These are phyloP conservation scores for Axilococcus clingmanii DNA, from an alignment of 139 green algal species.

Conservation along the genomic window DNA sequence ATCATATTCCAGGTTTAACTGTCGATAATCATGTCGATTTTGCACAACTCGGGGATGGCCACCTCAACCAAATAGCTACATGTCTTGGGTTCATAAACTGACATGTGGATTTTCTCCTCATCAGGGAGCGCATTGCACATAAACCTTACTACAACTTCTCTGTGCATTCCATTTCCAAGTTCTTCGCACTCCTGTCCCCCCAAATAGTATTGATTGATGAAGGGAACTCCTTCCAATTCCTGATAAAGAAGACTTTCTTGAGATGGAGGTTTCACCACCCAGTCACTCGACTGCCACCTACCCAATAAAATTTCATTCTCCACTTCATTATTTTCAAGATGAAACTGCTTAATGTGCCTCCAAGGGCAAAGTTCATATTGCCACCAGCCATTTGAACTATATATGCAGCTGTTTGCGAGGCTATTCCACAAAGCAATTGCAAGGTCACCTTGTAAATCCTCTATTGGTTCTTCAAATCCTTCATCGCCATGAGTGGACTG, in stretches of 20 bases:
- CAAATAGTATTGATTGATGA: not conserved
- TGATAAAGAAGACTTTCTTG: not conserved
- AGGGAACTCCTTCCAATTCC: not conserved
- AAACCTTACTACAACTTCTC: constrained; percentile 1
- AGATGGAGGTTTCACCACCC: not conserved
- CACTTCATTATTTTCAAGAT: not conserved
- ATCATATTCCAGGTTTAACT: not conserved
- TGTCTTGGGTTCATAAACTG: not conserved
- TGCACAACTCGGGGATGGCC: constrained; percentile 6
- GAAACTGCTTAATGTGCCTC: not conserved
- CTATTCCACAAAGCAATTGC: not conserved
- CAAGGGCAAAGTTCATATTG: constrained; percentile 9
- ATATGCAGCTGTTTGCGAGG: constrained; percentile 1
- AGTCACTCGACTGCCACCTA: not conserved
- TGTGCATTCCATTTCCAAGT: not conserved
- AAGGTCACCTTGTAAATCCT: too few relatives aligned
- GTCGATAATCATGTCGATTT: not conserved
- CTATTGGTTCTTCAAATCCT: too few relatives aligned
- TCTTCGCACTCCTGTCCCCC: constrained; percentile 1
- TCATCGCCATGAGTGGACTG: too few relatives aligned
- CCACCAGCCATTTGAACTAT: constrained; percentile 5
- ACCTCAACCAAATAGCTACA: constrained; percentile 7
- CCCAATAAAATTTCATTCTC: not conserved
- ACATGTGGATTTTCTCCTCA: constrained; percentile 5
- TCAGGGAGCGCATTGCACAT: constrained; percentile 11